Percentiles rank a stretch among this genome's conserved stretches.
Evolutionary conservation across 129 eudicot species (phyloP).

Genomic region (Pulicaria dysenterica): DNA sequence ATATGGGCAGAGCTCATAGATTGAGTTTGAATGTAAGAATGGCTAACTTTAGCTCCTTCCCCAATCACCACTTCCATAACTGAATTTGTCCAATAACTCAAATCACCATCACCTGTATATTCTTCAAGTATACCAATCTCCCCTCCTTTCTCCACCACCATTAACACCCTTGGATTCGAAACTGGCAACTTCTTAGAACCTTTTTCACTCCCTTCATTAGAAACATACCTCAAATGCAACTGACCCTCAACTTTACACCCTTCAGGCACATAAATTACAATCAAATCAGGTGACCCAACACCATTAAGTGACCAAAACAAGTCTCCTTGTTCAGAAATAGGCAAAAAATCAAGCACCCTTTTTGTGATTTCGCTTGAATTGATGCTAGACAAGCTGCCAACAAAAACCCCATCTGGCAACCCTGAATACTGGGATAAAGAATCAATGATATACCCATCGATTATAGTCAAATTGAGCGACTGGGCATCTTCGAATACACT

Average conservation of each 20-base stretch:
- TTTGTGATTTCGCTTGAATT: constrained; percentile 45
- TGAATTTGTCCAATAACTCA: constrained; percentile 91
- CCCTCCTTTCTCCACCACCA: constrained; percentile 96
- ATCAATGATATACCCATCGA: constrained; percentile 74
- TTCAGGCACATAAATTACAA: constrained; percentile 87
- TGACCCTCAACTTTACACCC: constrained; percentile 62
- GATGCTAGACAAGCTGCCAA: constrained; percentile 65
- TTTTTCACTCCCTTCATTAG: constrained; percentile 55
- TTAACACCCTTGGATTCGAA: constrained; percentile 89
- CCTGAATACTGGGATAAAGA: constrained; percentile 50
- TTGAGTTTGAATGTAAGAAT: constrained; percentile 87
- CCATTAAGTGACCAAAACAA: constrained; percentile 95
- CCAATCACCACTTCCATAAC: constrained; percentile 79
- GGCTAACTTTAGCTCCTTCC: constrained; percentile 74
- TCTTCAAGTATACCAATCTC: constrained; percentile 87
- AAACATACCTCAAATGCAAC: constrained; percentile 65
- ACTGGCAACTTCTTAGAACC: constrained; percentile 66
- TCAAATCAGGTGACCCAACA: constrained; percentile 83
- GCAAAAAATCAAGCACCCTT: constrained; percentile 60
- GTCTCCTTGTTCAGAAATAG: constrained; percentile 69
- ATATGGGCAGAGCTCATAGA: constrained; percentile 81
- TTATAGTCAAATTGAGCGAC: constrained; percentile 51
- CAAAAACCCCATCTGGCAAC: constrained; percentile 77
- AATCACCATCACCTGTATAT: constrained; percentile 56
- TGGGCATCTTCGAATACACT: constrained; percentile 47